Percentiles rank a stretch among this genome's conserved stretches.
These are phyloP conservation scores for Rugosomyces carneus DNA, from an alignment of 1,284 basidiomycete species.

Conservation along the genomic window DNA sequence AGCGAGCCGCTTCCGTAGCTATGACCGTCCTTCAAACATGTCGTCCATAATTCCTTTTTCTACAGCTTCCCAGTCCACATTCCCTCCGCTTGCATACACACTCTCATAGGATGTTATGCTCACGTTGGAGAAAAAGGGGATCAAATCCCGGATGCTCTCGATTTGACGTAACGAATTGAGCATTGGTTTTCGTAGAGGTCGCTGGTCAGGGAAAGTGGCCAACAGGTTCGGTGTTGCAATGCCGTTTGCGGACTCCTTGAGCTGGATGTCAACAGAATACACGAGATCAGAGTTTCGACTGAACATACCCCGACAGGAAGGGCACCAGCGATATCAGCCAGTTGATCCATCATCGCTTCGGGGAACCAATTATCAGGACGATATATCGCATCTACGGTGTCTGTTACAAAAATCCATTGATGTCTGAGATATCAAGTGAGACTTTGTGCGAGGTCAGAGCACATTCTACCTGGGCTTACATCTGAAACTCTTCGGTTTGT, in stretches of 20 bases:
- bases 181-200: conserved; percentile 65
- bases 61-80: conserved; percentile 83
- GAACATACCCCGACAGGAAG: conserved; percentile 43
- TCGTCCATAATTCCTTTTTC: conserved; percentile 77
- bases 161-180: conserved; percentile 65
- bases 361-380: conserved; percentile 79
- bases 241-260: conserved; percentile 18
- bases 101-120: conserved; percentile 88
- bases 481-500: conserved; percentile 97
- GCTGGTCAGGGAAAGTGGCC: conserved; percentile 27
- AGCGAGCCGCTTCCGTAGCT: not conserved
- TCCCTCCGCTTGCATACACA: conserved; percentile 73
- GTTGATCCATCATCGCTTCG: conserved; percentile 85
- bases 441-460: not conserved
- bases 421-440: conserved; percentile 50
- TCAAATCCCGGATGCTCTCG: conserved; percentile 75
- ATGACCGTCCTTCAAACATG: conserved; percentile 74
- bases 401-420: conserved; percentile 98
- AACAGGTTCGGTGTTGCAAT: conserved; percentile 21
- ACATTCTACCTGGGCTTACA: conserved; percentile 47
- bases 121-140: conserved; percentile 83
- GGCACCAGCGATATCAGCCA: conserved; percentile 76
- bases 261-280: conserved; percentile 1
- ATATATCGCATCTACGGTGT: conserved; percentile 94
- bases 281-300: not conserved